Percentiles rank a stretch among this genome's conserved stretches.
phyloP scores from a whole-genome alignment of 768 basidiomycete genomes.

The Russula dissimulans region DNA sequence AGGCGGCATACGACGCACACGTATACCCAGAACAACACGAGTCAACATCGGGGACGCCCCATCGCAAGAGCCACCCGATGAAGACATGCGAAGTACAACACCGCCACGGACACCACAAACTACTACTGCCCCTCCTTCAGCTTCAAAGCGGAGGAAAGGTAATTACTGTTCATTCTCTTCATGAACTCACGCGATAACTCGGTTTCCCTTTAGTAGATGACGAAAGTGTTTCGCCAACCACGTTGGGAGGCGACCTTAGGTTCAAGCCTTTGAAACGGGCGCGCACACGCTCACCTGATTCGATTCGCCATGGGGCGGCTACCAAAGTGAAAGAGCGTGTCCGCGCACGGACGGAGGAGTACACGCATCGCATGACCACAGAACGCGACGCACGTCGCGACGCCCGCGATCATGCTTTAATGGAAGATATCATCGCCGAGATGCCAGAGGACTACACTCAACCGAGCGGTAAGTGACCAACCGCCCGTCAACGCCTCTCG shows the following conservation, averaged over 20 bases:
- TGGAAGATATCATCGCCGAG: slow-evolving; percentile 31
- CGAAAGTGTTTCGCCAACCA: background rate
- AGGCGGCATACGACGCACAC: background rate
- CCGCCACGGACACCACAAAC: background rate
- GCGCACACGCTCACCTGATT: slow-evolving; percentile 40
- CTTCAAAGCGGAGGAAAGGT: slow-evolving; percentile 14
- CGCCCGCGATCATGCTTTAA: slow-evolving; percentile 30
- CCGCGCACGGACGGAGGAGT: slow-evolving; percentile 33
- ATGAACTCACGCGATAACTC: background rate
- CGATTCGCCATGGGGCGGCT: slow-evolving; percentile 32
- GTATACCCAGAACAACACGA: background rate
- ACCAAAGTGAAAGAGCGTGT: slow-evolving; percentile 33
- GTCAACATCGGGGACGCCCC: background rate
- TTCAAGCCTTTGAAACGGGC: slow-evolving; percentile 35
- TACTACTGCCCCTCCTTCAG: background rate
- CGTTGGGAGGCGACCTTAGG: background rate
- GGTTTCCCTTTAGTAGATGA: background rate
- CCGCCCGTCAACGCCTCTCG: background rate
- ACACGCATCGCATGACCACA: slow-evolving; percentile 27
- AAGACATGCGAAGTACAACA: slow-evolving; percentile 3
- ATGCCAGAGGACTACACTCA: slow-evolving; percentile 12
- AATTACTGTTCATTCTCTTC: background rate
- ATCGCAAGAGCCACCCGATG: background rate
- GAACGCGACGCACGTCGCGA: slow-evolving; percentile 30
- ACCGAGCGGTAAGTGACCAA: background rate